phyloP scores from a whole-genome alignment of 805 yeast species.

The Candida succiphila region DNA sequence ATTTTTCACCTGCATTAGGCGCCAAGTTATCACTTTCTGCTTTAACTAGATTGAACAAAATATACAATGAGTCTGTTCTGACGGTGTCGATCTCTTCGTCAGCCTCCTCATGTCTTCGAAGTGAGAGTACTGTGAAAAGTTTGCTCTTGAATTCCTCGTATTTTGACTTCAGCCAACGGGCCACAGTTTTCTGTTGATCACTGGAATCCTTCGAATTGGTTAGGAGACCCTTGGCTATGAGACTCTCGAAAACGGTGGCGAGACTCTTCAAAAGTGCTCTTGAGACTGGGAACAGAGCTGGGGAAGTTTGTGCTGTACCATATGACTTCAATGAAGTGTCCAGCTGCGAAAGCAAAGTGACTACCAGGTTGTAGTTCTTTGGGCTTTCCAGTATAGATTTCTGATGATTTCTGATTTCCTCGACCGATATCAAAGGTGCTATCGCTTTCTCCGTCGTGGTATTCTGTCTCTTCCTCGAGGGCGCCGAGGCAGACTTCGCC shows the following conservation, averaged over 20 bases:
- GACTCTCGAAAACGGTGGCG: conserved; percentile 35
- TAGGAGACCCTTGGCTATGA: conserved; percentile 33
- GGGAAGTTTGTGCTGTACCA: conserved; percentile 11
- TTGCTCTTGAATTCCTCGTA: conserved; percentile 43
- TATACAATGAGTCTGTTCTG: conserved; percentile 44
- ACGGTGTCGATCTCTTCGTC: conserved; percentile 28
- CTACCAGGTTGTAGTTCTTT: conserved; percentile 46
- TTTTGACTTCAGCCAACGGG: conserved; percentile 52
- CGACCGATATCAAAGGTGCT: conserved; percentile 10
- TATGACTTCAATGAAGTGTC: conserved; percentile 10
- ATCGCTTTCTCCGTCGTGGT: neutral
- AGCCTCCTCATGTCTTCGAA: conserved; percentile 25
- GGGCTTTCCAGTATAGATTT: conserved; percentile 30
- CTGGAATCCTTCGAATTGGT: conserved; percentile 19
- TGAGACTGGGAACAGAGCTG: conserved; percentile 11
- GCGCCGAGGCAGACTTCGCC: neutral
- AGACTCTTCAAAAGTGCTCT: conserved; percentile 33
- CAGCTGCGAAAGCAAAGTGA: conserved; percentile 32
- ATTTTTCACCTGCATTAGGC: conserved; percentile 41
- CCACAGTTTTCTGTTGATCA: conserved; percentile 40
- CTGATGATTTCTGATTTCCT: conserved; percentile 14
- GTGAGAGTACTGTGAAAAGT: conserved; percentile 31
- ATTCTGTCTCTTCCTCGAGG: neutral
- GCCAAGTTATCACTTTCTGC: conserved; percentile 46
- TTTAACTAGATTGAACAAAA: conserved; percentile 42